Conservation (phyloP, 257 asterid genomes). For the Solanum phureja region DNA sequence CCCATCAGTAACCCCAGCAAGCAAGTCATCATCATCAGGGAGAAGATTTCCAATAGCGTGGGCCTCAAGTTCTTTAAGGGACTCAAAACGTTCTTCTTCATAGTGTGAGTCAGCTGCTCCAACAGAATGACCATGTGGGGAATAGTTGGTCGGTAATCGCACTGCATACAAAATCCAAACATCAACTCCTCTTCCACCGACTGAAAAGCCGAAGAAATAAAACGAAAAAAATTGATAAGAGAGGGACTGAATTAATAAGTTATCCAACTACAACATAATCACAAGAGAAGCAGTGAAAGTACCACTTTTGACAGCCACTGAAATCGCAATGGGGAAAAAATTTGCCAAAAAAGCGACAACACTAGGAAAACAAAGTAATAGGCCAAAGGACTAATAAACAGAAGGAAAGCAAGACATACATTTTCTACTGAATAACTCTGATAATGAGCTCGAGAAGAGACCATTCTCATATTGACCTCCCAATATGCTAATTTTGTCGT, state of each 20-base stretch:
- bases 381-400: neutral
- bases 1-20: conserved; percentile 91
- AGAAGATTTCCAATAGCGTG: conserved; percentile 93
- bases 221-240: neutral
- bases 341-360: neutral
- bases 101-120: conserved; percentile 53
- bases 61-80: conserved; percentile 93
- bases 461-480: conserved; percentile 77
- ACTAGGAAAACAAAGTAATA: neutral
- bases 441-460: conserved; percentile 90
- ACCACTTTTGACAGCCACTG: neutral
- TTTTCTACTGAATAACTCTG: conserved; percentile 71
- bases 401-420: conserved; percentile 35
- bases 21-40: conserved; percentile 93
- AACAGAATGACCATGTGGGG: conserved; percentile 48
- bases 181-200: neutral
- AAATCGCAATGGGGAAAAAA: neutral
- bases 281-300: neutral
- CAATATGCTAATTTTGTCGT: conserved; percentile 42
- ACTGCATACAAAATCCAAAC: conserved; percentile 37
- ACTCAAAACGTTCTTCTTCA: conserved; percentile 76
- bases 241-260: neutral
- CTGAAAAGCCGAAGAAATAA: neutral
- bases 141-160: conserved; percentile 54
- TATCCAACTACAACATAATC: neutral